Evolutionary conservation across 306 rosid genomes (phyloP).

Genomic region (Vigna hirtella): DNA sequence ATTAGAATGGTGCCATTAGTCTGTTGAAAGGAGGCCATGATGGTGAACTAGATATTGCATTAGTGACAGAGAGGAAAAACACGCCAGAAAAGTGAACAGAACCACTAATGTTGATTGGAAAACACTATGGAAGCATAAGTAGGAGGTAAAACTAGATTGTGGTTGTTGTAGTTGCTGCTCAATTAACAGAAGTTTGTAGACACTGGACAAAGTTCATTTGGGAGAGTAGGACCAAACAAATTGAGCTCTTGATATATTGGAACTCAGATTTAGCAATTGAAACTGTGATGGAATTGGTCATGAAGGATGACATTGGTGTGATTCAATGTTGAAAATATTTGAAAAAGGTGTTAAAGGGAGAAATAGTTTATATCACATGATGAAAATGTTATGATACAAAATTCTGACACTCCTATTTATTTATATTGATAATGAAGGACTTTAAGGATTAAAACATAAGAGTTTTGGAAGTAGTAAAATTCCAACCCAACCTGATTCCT

Average conservation of each 20-base stretch:
- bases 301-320: not conserved
- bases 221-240: constrained; percentile 7
- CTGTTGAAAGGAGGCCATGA: constrained; percentile 14
- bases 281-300: not conserved
- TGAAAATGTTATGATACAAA: constrained; percentile 30
- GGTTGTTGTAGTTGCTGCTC: constrained; percentile 24
- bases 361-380: not conserved
- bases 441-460: not conserved
- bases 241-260: constrained; percentile 4
- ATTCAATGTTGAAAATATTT: constrained; percentile 3
- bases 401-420: not conserved
- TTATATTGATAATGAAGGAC: not conserved
- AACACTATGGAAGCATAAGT: not conserved
- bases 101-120: constrained; percentile 29
- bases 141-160: constrained; percentile 25
- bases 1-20: constrained; percentile 18
- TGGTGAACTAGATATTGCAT: constrained; percentile 25
- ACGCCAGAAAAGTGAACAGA: constrained; percentile 4
- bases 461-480: constrained; percentile 10
- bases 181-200: constrained; percentile 11
- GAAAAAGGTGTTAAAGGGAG: not conserved
- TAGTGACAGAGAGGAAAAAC: not conserved
- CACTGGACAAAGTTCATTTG: not conserved
- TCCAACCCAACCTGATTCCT: not conserved
- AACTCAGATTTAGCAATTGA: not conserved